Evolutionary conservation across 139 green algal genomes (phyloP).

Genomic region (Chlamydomonas incerta): DNA sequence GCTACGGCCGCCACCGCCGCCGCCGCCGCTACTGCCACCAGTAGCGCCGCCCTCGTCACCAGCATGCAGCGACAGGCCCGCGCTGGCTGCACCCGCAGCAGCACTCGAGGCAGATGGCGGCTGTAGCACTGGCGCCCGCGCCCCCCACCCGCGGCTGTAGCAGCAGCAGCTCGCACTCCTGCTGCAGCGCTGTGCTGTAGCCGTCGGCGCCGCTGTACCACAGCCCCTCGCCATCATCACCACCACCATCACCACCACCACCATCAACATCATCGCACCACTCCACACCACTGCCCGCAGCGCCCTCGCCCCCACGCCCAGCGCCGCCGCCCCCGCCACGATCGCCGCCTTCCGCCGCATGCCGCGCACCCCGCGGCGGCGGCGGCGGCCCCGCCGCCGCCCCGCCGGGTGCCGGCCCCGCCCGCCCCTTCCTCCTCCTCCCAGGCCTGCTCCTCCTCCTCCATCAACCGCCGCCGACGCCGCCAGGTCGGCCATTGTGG

Average conservation of each 20-base stretch:
- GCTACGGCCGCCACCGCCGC: no score
- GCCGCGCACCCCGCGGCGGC: no score
- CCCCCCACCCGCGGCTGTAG: neutral
- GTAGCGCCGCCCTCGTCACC: neutral
- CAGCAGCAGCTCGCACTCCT: neutral
- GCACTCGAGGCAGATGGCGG: neutral
- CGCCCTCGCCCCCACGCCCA: no score
- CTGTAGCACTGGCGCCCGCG: no score
- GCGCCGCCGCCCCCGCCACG: neutral
- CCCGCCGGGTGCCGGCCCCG: no score
- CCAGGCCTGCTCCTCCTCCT: no score
- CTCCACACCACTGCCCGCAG: no score
- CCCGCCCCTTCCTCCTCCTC: no score
- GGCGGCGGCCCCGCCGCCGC: no score
- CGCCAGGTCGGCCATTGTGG: neutral
- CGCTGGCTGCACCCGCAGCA: no score
- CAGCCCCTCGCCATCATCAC: neutral
- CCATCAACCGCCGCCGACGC: neutral
- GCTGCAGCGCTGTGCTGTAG: constrained; percentile 8
- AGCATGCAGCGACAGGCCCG: neutral
- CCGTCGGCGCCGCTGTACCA: constrained; percentile 14
- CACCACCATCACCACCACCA: neutral
- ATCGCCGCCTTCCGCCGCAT: no score
- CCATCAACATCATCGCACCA: neutral
- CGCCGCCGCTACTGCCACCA: no score